A percentile compares a stretch with the other conserved stretches of the same genome.
phyloP scores from a whole-genome alignment of 129 eudicot genomes.

The Solidago caesia region DNA sequence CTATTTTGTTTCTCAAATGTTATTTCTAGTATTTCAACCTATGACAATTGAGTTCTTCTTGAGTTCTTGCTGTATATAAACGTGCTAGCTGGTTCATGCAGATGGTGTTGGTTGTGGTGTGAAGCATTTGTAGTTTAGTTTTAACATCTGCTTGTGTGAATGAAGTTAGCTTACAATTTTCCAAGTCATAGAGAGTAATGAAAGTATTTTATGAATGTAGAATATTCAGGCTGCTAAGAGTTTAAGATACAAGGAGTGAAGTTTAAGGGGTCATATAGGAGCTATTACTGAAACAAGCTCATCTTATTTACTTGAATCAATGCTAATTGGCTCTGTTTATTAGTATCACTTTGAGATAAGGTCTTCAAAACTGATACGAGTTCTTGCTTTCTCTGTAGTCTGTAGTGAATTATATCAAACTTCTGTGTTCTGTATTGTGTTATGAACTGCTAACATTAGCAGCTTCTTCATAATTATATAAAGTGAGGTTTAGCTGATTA shows the following conservation, averaged over 20 bases:
- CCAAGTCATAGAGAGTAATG: background rate
- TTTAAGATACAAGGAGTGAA: background rate
- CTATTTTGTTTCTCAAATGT: too few relatives aligned
- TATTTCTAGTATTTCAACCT: too few relatives aligned
- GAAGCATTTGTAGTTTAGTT: background rate
- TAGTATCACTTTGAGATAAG: background rate
- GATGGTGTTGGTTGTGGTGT: background rate
- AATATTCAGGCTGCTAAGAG: background rate
- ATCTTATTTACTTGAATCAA: too few relatives aligned
- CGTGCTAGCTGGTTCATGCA: too few relatives aligned
- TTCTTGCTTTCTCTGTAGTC: background rate
- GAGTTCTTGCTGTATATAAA: too few relatives aligned
- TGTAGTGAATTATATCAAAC: background rate
- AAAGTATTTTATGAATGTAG: background rate
- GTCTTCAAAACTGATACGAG: background rate
- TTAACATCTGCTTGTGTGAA: background rate
- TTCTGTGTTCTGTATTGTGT: background rate
- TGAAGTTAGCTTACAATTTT: background rate
- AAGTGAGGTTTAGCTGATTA: background rate
- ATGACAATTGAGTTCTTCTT: too few relatives aligned
- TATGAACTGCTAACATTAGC: background rate
- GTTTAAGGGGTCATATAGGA: background rate
- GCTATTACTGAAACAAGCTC: too few relatives aligned
- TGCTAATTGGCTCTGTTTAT: background rate
- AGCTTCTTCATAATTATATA: background rate